Percentiles rank a stretch among this genome's conserved stretches.
Evolutionary conservation across 2,329 filamentous ascomycete species (phyloP).

Genomic region (Domatiomyces catenatus): DNA sequence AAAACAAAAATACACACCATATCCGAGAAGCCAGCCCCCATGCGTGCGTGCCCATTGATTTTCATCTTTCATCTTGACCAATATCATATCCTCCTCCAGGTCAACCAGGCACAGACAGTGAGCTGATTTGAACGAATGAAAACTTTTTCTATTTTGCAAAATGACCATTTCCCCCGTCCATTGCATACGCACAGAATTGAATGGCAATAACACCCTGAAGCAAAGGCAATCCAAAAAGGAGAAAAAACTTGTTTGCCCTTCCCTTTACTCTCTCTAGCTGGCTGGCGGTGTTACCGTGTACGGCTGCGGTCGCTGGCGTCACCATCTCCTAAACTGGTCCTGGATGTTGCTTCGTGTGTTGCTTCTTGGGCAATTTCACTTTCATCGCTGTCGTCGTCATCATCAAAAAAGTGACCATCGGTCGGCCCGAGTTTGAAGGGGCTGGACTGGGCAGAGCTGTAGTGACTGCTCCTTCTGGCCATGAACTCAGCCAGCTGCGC

Average conservation of each 20-base stretch:
- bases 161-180: too few species aligned
- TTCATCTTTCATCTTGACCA: too few species aligned
- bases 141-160: too few species aligned
- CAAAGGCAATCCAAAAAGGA: background rate
- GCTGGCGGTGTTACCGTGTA: background rate
- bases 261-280: slow-evolving; percentile 23
- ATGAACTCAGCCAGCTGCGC: background rate
- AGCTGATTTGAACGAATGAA: too few species aligned
- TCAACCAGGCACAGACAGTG: too few species aligned
- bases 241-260: background rate
- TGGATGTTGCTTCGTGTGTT: background rate
- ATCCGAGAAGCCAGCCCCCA: too few species aligned
- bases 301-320: background rate
- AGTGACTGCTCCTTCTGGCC: background rate
- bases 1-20: too few species aligned
- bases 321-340: background rate
- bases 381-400: background rate
- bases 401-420: background rate
- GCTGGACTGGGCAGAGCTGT: background rate
- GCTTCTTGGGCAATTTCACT: background rate
- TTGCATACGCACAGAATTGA: background rate
- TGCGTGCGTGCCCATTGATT: too few species aligned
- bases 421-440: background rate
- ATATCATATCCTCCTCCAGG: too few species aligned
- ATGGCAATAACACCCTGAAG: background rate